Evolutionary conservation across 2,329 filamentous ascomycete species (phyloP), one percentile per base, ranked within the genome.

Genomic region (Coleophoma cylindrospora): DNA sequence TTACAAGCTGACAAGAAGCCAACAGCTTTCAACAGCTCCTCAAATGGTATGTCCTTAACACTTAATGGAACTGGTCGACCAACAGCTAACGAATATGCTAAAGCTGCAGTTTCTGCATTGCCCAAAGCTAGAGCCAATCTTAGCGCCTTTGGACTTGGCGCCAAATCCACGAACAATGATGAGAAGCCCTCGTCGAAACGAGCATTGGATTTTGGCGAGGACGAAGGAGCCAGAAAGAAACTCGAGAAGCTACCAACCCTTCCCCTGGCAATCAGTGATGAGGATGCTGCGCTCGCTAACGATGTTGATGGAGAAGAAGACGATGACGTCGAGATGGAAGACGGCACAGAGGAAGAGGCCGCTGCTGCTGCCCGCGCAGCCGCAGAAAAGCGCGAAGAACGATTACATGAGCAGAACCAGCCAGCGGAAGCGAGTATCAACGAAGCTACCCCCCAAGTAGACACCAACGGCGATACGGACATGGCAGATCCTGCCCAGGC

Each of bases 221-320:
- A 96, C 61, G 89, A 95, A 61, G 85, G 83, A 33, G 87, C 86
- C 2, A 84, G 88, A 64, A 88, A 91, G 66, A 96, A 95, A 72
- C 80, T 99, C 57, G 90, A 90, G 65, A 94, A 91, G 70, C 83
- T 99, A 53, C 91, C 92, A 51, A 86, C 86, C 57, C 81, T 89
- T 52, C 80, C 86, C 48, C 74, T 88, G 48, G 80, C 85, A 63
- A 70, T 76, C 54, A 80, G 85, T 56, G 74, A 79, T 65, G 61
- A 80, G 56, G 70, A 74, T 63, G 59, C 65, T 63, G 64, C 64
- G 76, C 77, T 52, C 75, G 79, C 58, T 79, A 83, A 72, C 66
- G 78, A 74, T 61, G 78, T 80, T 63, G 78, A 83, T 66, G 75
- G 75, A 51, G 85, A 86, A 48, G 83, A 84, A 48, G 88, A 88